These are phyloP conservation scores for Hypoxylon fragiforme DNA, from an alignment of 495 filamentous ascomycete genomes.

Conservation along the genomic window DNA sequence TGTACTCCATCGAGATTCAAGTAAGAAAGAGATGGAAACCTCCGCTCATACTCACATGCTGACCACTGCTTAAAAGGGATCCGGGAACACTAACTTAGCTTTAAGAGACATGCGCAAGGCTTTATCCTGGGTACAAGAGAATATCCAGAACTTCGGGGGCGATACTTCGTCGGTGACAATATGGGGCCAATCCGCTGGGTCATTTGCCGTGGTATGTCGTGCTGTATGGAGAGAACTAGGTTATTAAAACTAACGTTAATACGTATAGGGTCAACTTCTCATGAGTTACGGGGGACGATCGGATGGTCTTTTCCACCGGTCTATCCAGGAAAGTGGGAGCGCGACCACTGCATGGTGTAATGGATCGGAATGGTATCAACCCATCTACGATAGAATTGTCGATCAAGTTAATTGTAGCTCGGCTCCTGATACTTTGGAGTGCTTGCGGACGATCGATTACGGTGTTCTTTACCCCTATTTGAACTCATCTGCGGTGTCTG, in stretches of 20 bases:
- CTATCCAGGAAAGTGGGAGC: slow-evolving; percentile 54
- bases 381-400: slow-evolving; percentile 49
- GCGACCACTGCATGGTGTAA: slow-evolving; percentile 41
- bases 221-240: not conserved
- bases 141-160: slow-evolving; percentile 60
- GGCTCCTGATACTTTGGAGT: slow-evolving; percentile 44
- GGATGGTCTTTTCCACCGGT: slow-evolving; percentile 56
- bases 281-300: slow-evolving; percentile 44
- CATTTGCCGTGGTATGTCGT: slow-evolving; percentile 40
- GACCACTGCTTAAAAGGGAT: slow-evolving; percentile 20
- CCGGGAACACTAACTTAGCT: slow-evolving; percentile 42
- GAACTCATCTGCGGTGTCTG: slow-evolving; percentile 12
- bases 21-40: slow-evolving; percentile 17
- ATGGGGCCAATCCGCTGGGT: slow-evolving; percentile 44
- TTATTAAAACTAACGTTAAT: slow-evolving; percentile 1
- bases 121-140: slow-evolving; percentile 61
- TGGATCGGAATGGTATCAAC: slow-evolving; percentile 42
- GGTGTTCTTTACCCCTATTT: slow-evolving; percentile 34
- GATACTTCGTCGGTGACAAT: slow-evolving; percentile 50
- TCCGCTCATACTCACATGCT: not conserved
- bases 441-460: slow-evolving; percentile 45
- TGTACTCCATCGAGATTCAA: slow-evolving; percentile 50
- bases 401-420: slow-evolving; percentile 43
- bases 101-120: slow-evolving; percentile 59
- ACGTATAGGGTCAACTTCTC: slow-evolving; percentile 34